Conservation (phyloP, 116 monocot genomes). For the Papilionanthe hybrid region DNA sequence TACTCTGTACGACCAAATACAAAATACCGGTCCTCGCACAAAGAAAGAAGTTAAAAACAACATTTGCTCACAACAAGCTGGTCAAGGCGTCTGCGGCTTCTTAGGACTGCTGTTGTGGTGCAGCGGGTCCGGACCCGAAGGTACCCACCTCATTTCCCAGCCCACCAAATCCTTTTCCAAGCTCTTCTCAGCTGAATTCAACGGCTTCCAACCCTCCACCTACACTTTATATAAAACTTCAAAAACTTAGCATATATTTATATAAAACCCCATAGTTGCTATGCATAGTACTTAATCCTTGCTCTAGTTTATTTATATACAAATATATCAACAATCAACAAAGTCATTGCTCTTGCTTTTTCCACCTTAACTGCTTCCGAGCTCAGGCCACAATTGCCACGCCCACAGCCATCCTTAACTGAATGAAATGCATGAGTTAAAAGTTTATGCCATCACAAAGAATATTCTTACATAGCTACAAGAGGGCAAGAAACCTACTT, state of each 20-base stretch:
- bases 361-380: neutral
- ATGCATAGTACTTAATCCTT: neutral
- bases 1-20: too few relatives aligned
- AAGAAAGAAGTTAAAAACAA: neutral
- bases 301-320: neutral
- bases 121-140: slow-evolving; percentile 55
- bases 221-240: neutral
- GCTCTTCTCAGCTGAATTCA: neutral
- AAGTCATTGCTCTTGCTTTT: neutral
- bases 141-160: slow-evolving; percentile 40
- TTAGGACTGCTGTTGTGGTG: slow-evolving; percentile 46
- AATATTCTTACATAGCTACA: neutral
- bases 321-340: neutral
- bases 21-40: too few relatives aligned
- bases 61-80: neutral
- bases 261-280: too few relatives aligned
- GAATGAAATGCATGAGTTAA: neutral
- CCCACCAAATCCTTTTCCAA: slow-evolving; percentile 8
- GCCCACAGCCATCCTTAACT: neutral
- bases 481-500: neutral
- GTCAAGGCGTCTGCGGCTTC: slow-evolving; percentile 41
- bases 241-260: neutral
- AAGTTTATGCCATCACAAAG: neutral
- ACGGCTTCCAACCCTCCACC: slow-evolving; percentile 16
- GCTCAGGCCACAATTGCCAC: neutral